Conservation (phyloP, 805 yeast genomes). For the Pichia gijzeniarum region DNA sequence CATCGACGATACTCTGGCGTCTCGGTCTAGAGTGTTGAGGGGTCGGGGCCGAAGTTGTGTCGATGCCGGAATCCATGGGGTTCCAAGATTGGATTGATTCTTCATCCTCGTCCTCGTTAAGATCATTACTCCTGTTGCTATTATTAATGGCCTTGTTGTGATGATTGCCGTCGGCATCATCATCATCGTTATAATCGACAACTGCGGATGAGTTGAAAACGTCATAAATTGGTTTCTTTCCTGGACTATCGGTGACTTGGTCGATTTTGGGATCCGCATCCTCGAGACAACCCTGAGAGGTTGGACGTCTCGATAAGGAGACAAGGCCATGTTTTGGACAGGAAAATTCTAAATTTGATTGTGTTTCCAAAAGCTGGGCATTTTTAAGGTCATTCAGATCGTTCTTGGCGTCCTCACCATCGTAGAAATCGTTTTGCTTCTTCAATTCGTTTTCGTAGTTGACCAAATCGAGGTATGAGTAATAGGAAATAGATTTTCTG, state of each 20-base stretch:
- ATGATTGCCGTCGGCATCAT: slow-evolving; percentile 1
- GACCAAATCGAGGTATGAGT: slow-evolving; percentile 29
- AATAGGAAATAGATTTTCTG: slow-evolving; percentile 28
- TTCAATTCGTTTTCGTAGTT: slow-evolving; percentile 20
- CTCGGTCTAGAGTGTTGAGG: not conserved
- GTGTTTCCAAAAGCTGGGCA: not conserved
- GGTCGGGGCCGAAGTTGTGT: not conserved
- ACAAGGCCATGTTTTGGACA: slow-evolving; percentile 10
- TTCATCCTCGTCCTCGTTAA: slow-evolving; percentile 1
- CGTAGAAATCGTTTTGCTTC: slow-evolving; percentile 6
- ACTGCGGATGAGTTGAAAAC: not conserved
- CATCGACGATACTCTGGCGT: slow-evolving; percentile 13
- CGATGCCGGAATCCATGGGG: slow-evolving; percentile 3
- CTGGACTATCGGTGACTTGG: slow-evolving; percentile 4
- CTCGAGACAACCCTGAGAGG: slow-evolving; percentile 14
- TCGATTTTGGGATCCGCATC: slow-evolving; percentile 14
- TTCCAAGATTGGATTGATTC: slow-evolving; percentile 14
- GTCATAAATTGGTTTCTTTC: not conserved
- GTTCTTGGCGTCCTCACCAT: not conserved
- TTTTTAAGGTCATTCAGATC: not conserved
- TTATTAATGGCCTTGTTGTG: not conserved
- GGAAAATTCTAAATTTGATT: not conserved
- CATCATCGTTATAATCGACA: no score
- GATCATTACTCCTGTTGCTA: no score
- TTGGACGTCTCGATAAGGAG: slow-evolving; percentile 6